Base-by-base conservation (phyloP, 352 stramenopile genomes). In the Phytophthora tubulina region DNA sequence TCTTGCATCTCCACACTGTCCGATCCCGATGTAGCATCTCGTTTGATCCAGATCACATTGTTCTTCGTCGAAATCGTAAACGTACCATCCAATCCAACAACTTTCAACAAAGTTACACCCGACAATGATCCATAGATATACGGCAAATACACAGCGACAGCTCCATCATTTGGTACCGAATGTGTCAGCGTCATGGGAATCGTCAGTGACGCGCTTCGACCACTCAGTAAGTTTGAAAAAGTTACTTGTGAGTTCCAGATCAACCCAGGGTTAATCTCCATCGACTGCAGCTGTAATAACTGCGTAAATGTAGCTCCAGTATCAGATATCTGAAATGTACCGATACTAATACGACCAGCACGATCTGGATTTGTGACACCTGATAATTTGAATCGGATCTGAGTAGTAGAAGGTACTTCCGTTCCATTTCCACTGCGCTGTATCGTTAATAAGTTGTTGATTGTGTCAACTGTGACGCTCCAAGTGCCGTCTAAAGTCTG, bases 61-160 rank as follows among this genome's bases (percentile, higher is more conserved):
- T 58, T 51, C 5, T 30, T 50, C 14, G 67, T 61, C 3, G 35
- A 48, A 14, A 88, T 11, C 8, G 32, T 52, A n/a, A 77, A 58
- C 1, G 62, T 15, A 2, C 80, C 80, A 48, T 82, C 58, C 21
- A 85, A 21, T 9, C 80, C 80, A 27, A 50, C 32, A 39, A 78
- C 42, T 48, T 8, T 70, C 38, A 49, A 70, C 48, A 88, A 53
- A 6, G 57, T 66, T 10, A 66, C 63, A 39, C 50, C 41, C 6
- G 41, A 38, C 41, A 83, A 57, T 0, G 74, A 67, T 3, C 69
- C 63, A 57, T 89, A 93, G n/a, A 87, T 51, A 33, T 60, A 73
- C 11, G 86, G 83, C n/a, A 94, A 53, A 57, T 80, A 72, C 35
- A 94, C 45, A 50, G 76, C 45, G 13, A 92, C 44, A 31, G 67